Percentiles rank a stretch among this genome's conserved stretches.
phyloP scores from a whole-genome alignment of 2,329 filamentous ascomycete species.

The Fusarium papillatum region DNA sequence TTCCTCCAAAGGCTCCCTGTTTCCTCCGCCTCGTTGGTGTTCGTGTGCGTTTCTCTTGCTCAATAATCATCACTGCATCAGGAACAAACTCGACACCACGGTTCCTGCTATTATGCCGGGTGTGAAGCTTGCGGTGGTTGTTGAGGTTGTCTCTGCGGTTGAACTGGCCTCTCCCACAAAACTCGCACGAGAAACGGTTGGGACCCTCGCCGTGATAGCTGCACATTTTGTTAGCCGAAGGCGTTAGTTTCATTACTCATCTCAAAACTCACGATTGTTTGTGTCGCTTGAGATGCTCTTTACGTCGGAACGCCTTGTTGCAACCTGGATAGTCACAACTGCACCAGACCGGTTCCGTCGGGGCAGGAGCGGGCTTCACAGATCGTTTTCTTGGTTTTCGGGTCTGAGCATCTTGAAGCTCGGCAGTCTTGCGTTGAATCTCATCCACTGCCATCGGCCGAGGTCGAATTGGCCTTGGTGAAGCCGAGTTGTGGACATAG shows the following conservation, averaged over 20 bases:
- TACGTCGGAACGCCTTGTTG: slow-evolving; percentile 61
- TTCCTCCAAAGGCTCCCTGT: not conserved
- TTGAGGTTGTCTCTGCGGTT: slow-evolving; percentile 55
- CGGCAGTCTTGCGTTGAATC: not conserved
- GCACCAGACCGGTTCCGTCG: slow-evolving; percentile 51
- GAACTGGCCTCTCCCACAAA: slow-evolving; percentile 56
- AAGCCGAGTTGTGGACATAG: not conserved
- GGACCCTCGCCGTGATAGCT: not conserved
- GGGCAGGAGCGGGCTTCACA: slow-evolving; percentile 31
- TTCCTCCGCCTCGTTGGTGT: not conserved
- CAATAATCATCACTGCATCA: not conserved
- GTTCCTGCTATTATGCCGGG: slow-evolving; percentile 47
- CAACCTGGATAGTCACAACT: slow-evolving; percentile 61
- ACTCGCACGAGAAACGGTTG: slow-evolving; percentile 51
- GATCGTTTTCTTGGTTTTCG: not conserved
- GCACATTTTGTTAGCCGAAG: not conserved
- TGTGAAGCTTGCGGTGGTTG: slow-evolving; percentile 55
- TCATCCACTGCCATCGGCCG: not conserved
- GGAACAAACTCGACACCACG: not conserved
- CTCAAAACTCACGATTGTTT: slow-evolving; percentile 58
- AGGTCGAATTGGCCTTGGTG: not conserved
- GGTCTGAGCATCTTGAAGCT: not conserved
- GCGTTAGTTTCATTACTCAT: no score
- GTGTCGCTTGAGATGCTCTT: slow-evolving; percentile 68
- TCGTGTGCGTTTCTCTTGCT: not conserved